Conservation (phyloP, 768 basidiomycete species). For the Termitomyces titanicus region DNA sequence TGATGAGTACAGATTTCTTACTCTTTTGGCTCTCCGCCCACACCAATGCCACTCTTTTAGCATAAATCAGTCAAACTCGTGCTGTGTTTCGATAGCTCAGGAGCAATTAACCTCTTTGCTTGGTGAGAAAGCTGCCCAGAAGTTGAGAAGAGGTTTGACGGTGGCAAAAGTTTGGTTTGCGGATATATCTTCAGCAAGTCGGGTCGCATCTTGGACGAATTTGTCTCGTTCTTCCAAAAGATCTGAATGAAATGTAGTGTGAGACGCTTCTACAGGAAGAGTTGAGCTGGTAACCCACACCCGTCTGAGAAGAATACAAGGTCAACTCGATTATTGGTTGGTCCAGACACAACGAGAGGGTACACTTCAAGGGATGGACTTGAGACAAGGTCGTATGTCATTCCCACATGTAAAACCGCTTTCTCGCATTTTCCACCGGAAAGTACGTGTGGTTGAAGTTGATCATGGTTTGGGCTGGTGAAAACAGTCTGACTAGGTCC, state of each 20-base stretch:
- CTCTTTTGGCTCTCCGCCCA: conserved; percentile 68
- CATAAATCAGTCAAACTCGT: background rate
- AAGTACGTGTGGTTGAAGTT: background rate
- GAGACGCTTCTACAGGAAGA: background rate
- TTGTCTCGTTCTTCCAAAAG: conserved; percentile 50
- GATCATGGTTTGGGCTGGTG: background rate
- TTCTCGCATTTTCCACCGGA: background rate
- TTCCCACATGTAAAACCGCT: background rate
- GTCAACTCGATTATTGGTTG: conserved; percentile 63
- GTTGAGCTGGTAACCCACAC: conserved; percentile 42
- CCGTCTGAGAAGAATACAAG: conserved; percentile 78
- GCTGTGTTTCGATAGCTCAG: background rate
- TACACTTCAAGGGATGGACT: conserved; percentile 49
- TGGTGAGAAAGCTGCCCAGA: conserved; percentile 77
- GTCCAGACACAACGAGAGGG: conserved; percentile 59
- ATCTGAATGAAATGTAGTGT: conserved; percentile 35
- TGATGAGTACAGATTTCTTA: conserved; percentile 22
- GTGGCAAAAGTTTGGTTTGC: conserved; percentile 74
- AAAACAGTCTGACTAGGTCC: background rate
- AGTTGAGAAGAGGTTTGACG: conserved; percentile 72
- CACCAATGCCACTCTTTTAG: conserved; percentile 66
- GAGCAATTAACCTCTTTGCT: conserved; percentile 56
- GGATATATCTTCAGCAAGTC: conserved; percentile 67
- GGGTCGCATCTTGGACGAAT: conserved; percentile 61
- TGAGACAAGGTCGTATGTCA: conserved; percentile 7